These are phyloP conservation scores for Xerocomus amazonicus DNA, from an alignment of 1,284 basidiomycete species.

Conservation along the genomic window DNA sequence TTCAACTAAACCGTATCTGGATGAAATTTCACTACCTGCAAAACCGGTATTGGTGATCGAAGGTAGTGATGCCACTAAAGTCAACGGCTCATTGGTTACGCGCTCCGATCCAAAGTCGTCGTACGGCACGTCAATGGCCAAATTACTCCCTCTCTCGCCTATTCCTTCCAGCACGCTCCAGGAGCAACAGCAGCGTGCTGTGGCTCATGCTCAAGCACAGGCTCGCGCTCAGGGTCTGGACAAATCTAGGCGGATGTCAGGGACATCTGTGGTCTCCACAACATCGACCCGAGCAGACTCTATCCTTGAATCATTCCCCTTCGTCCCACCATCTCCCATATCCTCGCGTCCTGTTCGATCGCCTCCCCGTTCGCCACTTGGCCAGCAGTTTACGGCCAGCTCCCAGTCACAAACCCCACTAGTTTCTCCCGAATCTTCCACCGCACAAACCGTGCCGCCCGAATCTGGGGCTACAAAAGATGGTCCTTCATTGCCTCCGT, in stretches of 20 bases:
- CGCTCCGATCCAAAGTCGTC: slow-evolving; percentile 41
- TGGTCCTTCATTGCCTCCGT: slow-evolving; percentile 38
- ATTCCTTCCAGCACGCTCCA: slow-evolving; percentile 41
- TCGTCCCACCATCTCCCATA: slow-evolving; percentile 80
- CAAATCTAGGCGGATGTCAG: slow-evolving; percentile 50
- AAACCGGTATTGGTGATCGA: slow-evolving; percentile 61
- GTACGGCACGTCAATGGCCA: slow-evolving; percentile 59
- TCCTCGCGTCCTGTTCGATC: slow-evolving; percentile 70
- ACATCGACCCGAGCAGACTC: slow-evolving; percentile 73
- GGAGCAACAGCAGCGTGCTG: slow-evolving; percentile 59
- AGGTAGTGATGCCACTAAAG: slow-evolving; percentile 60
- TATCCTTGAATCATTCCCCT: slow-evolving; percentile 78
- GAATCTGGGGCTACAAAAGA: slow-evolving; percentile 11
- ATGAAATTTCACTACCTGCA: slow-evolving; percentile 41
- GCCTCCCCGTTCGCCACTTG: slow-evolving; percentile 67
- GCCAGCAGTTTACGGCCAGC: slow-evolving; percentile 48
- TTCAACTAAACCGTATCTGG: slow-evolving; percentile 34
- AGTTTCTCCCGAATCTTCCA: slow-evolving; percentile 14
- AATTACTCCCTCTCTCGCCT: slow-evolving; percentile 48
- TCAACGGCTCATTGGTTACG: slow-evolving; percentile 47
- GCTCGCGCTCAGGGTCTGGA: slow-evolving; percentile 52
- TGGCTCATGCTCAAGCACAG: slow-evolving; percentile 53
- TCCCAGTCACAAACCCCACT: slow-evolving; percentile 35
- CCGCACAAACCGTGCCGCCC: slow-evolving; percentile 10
- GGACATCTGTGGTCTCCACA: slow-evolving; percentile 59